Evolutionary conservation across 208 protist genomes (phyloP).

Genomic region (Balamuthia mandrillaris): DNA sequence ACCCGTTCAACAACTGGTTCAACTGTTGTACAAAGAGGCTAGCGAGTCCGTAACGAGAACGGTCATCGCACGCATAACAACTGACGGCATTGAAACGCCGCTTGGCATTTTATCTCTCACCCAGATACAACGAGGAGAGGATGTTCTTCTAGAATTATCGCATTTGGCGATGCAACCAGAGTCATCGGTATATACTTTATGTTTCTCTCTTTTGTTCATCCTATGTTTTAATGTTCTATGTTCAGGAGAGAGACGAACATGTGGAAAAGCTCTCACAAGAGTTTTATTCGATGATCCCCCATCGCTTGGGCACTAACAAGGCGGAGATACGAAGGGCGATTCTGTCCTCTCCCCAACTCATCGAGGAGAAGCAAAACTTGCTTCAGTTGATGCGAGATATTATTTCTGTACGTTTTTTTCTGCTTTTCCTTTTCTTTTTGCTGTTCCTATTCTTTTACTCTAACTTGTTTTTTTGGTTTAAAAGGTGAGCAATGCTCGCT

Average conservation of each 20-base stretch:
- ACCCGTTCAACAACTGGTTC: not conserved
- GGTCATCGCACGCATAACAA: slow-evolving; percentile 25
- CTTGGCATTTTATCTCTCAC: slow-evolving; percentile 29
- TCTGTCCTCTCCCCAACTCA: not conserved
- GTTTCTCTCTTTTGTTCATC: no score
- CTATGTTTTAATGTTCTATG: no score
- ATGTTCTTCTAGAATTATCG: not conserved
- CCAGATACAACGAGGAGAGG: slow-evolving; percentile 26
- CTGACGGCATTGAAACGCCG: slow-evolving; percentile 39
- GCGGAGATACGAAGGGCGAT: not conserved
- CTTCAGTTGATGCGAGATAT: slow-evolving; percentile 37
- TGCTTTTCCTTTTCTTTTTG: not conserved
- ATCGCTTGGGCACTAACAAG: slow-evolving; percentile 4
- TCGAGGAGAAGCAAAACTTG: slow-evolving; percentile 17
- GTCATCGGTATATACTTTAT: no score
- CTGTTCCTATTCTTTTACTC: not conserved
- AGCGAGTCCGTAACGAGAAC: slow-evolving; percentile 19
- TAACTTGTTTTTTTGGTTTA: not conserved
- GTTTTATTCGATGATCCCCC: slow-evolving; percentile 36
- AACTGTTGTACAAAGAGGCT: not conserved
- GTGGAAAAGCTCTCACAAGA: not conserved
- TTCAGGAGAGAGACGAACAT: not conserved
- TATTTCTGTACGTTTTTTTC: not conserved
- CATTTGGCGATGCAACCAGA: not conserved
- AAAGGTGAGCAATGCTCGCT: not conserved